A percentile compares a stretch with the other conserved stretches of the same genome.
Evolutionary conservation across 495 filamentous ascomycete genomes (phyloP).

Genomic region (Hyaloscypha hepaticicola): DNA sequence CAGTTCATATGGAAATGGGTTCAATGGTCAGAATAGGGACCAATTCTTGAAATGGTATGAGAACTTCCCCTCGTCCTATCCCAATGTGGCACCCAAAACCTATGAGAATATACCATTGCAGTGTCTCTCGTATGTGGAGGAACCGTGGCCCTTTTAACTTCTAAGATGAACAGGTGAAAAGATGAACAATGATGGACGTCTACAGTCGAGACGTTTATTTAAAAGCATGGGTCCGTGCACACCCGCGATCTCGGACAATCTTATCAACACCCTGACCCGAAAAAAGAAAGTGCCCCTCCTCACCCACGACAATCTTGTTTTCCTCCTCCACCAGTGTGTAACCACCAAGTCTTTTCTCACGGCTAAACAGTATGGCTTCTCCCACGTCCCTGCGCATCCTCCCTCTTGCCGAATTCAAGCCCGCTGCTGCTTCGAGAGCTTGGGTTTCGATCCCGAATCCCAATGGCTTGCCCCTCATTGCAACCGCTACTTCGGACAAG

Average conservation of each 20-base stretch:
- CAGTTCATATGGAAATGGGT: neutral
- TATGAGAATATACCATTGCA: neutral
- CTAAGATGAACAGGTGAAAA: neutral
- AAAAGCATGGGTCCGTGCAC: constrained; percentile 2
- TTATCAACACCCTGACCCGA: constrained; percentile 5
- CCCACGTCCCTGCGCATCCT: constrained; percentile 5
- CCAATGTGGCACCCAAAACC: neutral
- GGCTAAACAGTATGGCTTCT: constrained; percentile 2
- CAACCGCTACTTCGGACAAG: constrained; percentile 83
- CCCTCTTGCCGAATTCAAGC: constrained; percentile 44
- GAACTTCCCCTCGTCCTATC: neutral
- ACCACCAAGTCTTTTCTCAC: neutral
- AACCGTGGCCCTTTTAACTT: neutral
- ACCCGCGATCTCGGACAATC: neutral
- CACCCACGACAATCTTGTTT: neutral
- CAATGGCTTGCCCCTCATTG: constrained; percentile 73
- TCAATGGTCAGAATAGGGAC: neutral
- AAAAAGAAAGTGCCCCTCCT: constrained; percentile 6
- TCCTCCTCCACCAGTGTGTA: neutral
- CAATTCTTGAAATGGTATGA: neutral
- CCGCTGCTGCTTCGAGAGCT: constrained; percentile 74
- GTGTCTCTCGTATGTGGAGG: neutral
- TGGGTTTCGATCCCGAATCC: constrained; percentile 89
- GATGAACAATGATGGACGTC: neutral
- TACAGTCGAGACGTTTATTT: neutral